Conservation (phyloP, 805 yeast species). For the Geotrichum ghanense region DNA sequence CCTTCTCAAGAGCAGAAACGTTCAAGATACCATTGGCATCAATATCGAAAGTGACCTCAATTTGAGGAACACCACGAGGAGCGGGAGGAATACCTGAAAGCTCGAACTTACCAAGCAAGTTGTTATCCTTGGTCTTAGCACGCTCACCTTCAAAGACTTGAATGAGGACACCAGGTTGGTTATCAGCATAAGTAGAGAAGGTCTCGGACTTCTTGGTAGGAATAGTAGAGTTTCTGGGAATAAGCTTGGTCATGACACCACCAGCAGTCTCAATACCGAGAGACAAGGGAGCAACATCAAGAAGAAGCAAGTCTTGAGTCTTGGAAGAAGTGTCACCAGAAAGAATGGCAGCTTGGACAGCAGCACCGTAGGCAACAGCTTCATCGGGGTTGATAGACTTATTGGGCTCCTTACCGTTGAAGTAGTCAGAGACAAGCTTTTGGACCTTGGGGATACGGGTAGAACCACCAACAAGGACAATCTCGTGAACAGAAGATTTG, state of each 20-base stretch:
- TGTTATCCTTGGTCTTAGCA: slow-evolving; percentile 86
- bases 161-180: slow-evolving; percentile 94
- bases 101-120: slow-evolving; percentile 89
- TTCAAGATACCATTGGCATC: slow-evolving; percentile 95
- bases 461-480: slow-evolving; percentile 92
- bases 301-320: slow-evolving; percentile 84
- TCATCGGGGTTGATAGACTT: slow-evolving; percentile 95
- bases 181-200: slow-evolving; percentile 90
- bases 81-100: slow-evolving; percentile 93
- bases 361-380: slow-evolving; percentile 98
- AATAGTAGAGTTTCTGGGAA: slow-evolving; percentile 92
- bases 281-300: slow-evolving; percentile 94
- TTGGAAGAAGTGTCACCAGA: slow-evolving; percentile 90
- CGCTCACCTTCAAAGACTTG: slow-evolving; percentile 97
- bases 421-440: slow-evolving; percentile 86
- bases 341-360: slow-evolving; percentile 92
- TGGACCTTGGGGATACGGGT: slow-evolving; percentile 96
- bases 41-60: slow-evolving; percentile 88
- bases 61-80: slow-evolving; percentile 95
- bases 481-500: slow-evolving; percentile 78
- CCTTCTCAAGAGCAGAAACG: slow-evolving; percentile 89
- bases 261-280: slow-evolving; percentile 96
- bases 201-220: slow-evolving; percentile 94
- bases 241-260: slow-evolving; percentile 94
- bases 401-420: slow-evolving; percentile 94